Percentiles rank a stretch among this genome's conserved stretches.
Conservation (phyloP, 208 protist genomes). For the Giardia muris region DNA sequence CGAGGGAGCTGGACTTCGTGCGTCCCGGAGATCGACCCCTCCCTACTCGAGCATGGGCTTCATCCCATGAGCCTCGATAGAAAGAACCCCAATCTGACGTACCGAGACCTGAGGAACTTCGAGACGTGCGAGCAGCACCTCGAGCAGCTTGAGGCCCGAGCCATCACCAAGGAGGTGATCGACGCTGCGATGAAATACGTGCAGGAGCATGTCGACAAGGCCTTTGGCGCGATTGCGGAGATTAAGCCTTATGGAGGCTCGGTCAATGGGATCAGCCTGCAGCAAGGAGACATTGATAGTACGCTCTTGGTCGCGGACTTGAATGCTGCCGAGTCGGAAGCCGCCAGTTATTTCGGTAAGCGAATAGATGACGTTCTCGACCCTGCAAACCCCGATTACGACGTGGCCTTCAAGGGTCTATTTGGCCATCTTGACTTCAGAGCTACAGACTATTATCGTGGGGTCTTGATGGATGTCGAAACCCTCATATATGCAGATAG, state of each 20-base stretch:
- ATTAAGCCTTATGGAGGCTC: neutral
- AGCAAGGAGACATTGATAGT: neutral
- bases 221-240: neutral
- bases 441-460: neutral
- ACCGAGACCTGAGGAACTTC: too few species aligned
- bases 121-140: too few species aligned
- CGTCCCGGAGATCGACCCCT: too few species aligned
- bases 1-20: too few species aligned
- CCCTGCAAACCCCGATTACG: neutral
- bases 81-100: too few species aligned
- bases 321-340: neutral
- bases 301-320: neutral
- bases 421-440: neutral
- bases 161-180: neutral
- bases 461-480: neutral
- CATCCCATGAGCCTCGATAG: too few species aligned
- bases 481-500: neutral
- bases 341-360: neutral
- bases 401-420: neutral
- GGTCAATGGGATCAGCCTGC: neutral
- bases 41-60: too few species aligned
- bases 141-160: too few species aligned
- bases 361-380: neutral
- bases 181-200: neutral
- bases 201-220: neutral